These are phyloP conservation scores for Pseudonitzschia pungens DNA, from an alignment of 108 stramenopile genomes.

Conservation along the genomic window DNA sequence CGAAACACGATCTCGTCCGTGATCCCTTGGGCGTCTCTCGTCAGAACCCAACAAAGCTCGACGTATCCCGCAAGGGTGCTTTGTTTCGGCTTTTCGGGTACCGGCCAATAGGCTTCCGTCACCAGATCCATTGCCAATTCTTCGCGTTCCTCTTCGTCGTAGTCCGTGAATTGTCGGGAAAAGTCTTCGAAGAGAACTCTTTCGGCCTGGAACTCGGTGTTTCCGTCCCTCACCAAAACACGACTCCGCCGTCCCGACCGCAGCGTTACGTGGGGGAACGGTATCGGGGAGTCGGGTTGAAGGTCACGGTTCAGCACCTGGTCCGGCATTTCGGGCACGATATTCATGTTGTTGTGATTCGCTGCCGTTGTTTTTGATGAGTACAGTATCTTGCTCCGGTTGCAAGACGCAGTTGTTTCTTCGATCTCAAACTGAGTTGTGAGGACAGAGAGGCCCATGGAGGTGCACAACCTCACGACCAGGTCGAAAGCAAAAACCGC, in stretches of 20 bases:
- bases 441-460: no score
- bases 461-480: no score
- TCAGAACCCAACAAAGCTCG: conserved; percentile 51
- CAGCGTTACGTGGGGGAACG: conserved; percentile 37
- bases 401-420: no score
- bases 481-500: no score
- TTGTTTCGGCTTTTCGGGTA: conserved; percentile 21
- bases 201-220: conserved; percentile 25
- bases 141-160: conserved; percentile 27
- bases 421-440: no score
- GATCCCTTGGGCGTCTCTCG: conserved; percentile 14
- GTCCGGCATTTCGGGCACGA: conserved; percentile 23
- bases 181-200: conserved; percentile 54
- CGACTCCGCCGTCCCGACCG: conserved; percentile 48
- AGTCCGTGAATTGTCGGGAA: conserved; percentile 26
- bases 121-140: conserved; percentile 30
- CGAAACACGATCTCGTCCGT: conserved; percentile 38
- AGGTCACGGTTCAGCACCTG: conserved; percentile 27
- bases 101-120: conserved; percentile 44
- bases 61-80: conserved; percentile 65
- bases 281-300: conserved; percentile 43
- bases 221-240: not conserved
- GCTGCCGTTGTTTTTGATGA: no score
- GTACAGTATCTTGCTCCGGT: no score
- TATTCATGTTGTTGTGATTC: not conserved